Base-by-base conservation (phyloP, 306 rosid genomes). In the Delonix regia region DNA sequence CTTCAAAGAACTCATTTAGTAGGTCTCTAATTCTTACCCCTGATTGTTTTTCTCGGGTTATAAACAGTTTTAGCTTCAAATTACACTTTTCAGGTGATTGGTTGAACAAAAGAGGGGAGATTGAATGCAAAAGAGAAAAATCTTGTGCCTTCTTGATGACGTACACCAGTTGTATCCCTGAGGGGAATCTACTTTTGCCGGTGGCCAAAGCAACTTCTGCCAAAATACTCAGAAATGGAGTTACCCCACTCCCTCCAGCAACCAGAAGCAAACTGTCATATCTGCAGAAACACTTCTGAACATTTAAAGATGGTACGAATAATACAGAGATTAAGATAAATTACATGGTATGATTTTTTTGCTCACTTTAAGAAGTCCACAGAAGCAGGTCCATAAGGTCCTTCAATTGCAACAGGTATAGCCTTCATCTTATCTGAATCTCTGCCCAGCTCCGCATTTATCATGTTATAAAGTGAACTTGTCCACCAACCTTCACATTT, bases 201-300 rank as follows among this genome's bases (percentile, higher is more conserved):
- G 78, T 71, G 69, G 81, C 64, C 19, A 93, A 86, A 78, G 83
- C 79, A 62, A 83, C 78, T 83, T 95, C 98, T 42, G 86, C 87
- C 80, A 95, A 77, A 82, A 92, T 85, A 89, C 99, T 95, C 68
- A 89, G 87, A 87, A 91, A 86, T 51, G 98, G 96, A 75, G 99
- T 89, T 82, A 95, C 76, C 67, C 97, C 99, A 69, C 92, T 91
- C 78, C 98, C 99, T 69, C 99, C 97, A 6, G 96, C 97, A 65
- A 95, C 78, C 73, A 90, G 82, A 82, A 91, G 84, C 65, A 95
- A 72, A 72, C 84, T 81, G 77, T 95, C 98, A 87, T 88, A 80
- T 71, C 98, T 95, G 97, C 98, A 82, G 28, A 82, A 64, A 66
- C 25, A 36, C 30, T 39, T 63, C 33, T 22, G 0, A 33, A 60